Percentiles rank a stretch among this genome's conserved stretches.
phyloP scores from a whole-genome alignment of 345 rosid genomes.

The Populus euphratica region DNA sequence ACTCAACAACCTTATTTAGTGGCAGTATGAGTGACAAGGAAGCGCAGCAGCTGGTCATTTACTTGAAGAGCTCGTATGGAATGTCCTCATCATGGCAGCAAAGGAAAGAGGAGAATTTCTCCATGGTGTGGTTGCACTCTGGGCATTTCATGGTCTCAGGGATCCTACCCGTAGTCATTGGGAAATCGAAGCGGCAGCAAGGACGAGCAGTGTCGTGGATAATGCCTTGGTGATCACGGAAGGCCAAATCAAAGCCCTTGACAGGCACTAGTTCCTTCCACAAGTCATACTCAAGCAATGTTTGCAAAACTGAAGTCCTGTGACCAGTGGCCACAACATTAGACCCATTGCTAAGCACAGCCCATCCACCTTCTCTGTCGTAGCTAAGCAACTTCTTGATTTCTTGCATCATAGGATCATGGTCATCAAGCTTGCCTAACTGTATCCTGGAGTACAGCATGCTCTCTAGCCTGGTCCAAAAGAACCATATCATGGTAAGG shows the following conservation, averaged over 20 bases:
- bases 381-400: constrained; percentile 82
- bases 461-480: constrained; percentile 84
- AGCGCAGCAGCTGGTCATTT: background rate
- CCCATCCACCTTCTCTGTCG: constrained; percentile 82
- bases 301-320: constrained; percentile 43
- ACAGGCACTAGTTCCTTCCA: constrained; percentile 57
- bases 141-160: constrained; percentile 73
- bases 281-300: constrained; percentile 53
- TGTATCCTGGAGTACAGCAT: constrained; percentile 90
- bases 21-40: background rate
- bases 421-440: constrained; percentile 60
- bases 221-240: constrained; percentile 55
- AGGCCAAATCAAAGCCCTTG: constrained; percentile 58
- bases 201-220: constrained; percentile 44
- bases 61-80: background rate
- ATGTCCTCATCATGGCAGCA: constrained; percentile 70
- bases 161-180: constrained; percentile 46
- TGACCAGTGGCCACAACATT: constrained; percentile 52
- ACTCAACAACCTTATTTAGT: too few relatives aligned
- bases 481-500: constrained; percentile 77
- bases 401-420: constrained; percentile 61
- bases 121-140: constrained; percentile 69
- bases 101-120: constrained; percentile 54
- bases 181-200: constrained; percentile 76
- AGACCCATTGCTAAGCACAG: constrained; percentile 62